Percentiles rank a stretch among this genome's conserved stretches.
These are phyloP conservation scores for Rhodosporidiobolus odoratus DNA, from an alignment of 768 basidiomycete genomes.

Conservation along the genomic window DNA sequence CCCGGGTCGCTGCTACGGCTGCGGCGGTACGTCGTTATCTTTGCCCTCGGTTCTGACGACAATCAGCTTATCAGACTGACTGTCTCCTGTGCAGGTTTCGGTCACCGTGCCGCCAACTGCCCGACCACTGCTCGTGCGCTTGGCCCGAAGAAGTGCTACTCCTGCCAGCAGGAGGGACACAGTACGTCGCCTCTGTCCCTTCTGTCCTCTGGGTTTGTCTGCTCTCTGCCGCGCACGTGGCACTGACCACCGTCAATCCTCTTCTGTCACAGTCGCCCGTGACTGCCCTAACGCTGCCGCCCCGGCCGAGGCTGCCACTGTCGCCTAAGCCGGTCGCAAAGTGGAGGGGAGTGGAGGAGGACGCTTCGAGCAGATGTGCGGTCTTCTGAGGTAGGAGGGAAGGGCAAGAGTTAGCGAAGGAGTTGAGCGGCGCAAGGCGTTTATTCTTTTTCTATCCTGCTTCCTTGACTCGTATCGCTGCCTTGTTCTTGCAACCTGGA, in stretches of 20 bases:
- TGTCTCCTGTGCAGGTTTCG: neutral
- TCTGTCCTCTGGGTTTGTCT: neutral
- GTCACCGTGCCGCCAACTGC: conserved; percentile 24
- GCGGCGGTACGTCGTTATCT: conserved; percentile 11
- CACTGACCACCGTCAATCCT: neutral
- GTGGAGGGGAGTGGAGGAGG: neutral
- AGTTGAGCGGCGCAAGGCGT: too few relatives aligned
- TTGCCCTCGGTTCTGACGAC: neutral
- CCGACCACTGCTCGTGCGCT: neutral
- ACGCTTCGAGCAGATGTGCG: too few relatives aligned
- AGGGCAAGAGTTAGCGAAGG: too few relatives aligned
- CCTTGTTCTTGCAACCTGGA: neutral
- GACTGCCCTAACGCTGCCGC: conserved; percentile 29
- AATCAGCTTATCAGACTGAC: neutral
- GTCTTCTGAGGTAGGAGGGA: neutral
- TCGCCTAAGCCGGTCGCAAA: conserved; percentile 2
- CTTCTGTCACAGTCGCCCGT: conserved; percentile 17
- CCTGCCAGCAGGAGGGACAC: conserved; percentile 33
- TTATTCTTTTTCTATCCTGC: neutral
- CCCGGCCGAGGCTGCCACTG: conserved; percentile 12
- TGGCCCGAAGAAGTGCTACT: conserved; percentile 24
- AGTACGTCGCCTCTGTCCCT: conserved; percentile 9
- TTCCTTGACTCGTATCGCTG: neutral
- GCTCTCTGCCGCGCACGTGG: too few relatives aligned
- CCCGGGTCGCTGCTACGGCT: conserved; percentile 25